phyloP scores from a whole-genome alignment of 2,329 filamentous ascomycete genomes.

The Leptographium galeiforme region DNA sequence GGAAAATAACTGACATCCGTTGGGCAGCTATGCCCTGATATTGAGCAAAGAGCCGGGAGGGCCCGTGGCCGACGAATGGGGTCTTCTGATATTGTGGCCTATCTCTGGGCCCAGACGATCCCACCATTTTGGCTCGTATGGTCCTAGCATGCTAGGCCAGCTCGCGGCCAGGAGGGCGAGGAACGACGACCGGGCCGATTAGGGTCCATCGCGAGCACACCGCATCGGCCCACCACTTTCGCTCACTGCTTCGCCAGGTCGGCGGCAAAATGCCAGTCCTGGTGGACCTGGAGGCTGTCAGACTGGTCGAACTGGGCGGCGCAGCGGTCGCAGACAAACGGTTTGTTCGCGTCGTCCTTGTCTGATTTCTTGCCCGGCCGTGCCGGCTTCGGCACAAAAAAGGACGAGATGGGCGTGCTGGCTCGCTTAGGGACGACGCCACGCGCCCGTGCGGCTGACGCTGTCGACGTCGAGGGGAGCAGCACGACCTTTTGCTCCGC shows the following conservation, averaged over 20 bases:
- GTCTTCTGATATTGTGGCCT: too few species aligned
- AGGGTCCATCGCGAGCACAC: not conserved
- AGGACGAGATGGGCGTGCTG: conserved; percentile 7
- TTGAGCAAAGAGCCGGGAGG: too few species aligned
- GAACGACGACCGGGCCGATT: too few species aligned
- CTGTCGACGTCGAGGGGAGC: not conserved
- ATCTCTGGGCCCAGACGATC: too few species aligned
- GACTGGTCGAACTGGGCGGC: conserved; percentile 41
- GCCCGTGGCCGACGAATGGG: too few species aligned
- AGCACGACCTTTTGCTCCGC: conserved; percentile 28
- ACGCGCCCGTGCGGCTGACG: not conserved
- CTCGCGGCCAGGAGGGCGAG: too few species aligned
- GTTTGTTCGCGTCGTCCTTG: not conserved
- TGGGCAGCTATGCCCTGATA: too few species aligned
- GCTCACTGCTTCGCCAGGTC: conserved; percentile 52
- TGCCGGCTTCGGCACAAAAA: conserved; percentile 1
- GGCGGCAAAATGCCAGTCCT: conserved; percentile 90
- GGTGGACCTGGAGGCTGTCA: conserved; percentile 58
- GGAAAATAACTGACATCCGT: too few species aligned
- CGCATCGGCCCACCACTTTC: not conserved
- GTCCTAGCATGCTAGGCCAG: too few species aligned
- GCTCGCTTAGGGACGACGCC: not conserved
- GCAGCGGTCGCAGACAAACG: conserved; percentile 48
- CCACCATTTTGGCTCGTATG: too few species aligned
- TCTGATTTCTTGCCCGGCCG: not conserved